Conservation (phyloP, 164 flowering plant species). For the Nymphaea colorata region DNA sequence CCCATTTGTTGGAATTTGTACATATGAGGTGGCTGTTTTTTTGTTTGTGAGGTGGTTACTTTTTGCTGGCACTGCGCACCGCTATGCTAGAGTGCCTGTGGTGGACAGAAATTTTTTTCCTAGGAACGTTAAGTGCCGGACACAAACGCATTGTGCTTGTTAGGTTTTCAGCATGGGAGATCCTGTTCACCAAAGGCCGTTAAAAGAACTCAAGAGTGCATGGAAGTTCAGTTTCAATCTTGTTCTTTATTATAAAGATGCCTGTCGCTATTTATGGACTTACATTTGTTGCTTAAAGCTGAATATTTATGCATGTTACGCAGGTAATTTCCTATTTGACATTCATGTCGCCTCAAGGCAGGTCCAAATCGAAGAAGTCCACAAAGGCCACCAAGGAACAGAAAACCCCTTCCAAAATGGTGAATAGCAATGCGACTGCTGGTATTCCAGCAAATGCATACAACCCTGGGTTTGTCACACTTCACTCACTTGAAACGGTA, state of each 20-base stretch:
- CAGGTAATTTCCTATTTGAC: not conserved
- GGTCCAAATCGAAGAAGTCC: constrained; percentile 64
- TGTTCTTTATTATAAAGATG: not conserved
- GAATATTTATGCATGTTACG: not conserved
- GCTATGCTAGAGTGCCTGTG: too few species aligned
- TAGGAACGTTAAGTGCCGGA: too few species aligned
- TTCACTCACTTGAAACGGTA: constrained; percentile 49
- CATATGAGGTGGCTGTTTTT: too few species aligned
- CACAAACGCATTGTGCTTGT: too few species aligned
- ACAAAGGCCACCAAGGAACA: constrained; percentile 49
- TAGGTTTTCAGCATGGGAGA: too few species aligned
- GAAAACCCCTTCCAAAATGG: constrained; percentile 43
- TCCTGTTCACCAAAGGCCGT: too few species aligned
- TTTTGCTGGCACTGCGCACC: too few species aligned
- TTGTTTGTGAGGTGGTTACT: too few species aligned
- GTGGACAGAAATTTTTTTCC: too few species aligned
- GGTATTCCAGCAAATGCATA: constrained; percentile 48
- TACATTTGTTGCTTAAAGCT: not conserved
- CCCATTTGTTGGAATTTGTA: too few species aligned
- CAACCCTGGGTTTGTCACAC: constrained; percentile 69
- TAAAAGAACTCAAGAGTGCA: too few species aligned
- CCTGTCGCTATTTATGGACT: not conserved
- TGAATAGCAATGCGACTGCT: constrained; percentile 31
- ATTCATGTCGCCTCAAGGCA: constrained; percentile 78
- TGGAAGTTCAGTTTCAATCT: too few species aligned